These are phyloP conservation scores for Arctostaphylos glauca DNA, from an alignment of 148 eudicot genomes.

Conservation along the genomic window DNA sequence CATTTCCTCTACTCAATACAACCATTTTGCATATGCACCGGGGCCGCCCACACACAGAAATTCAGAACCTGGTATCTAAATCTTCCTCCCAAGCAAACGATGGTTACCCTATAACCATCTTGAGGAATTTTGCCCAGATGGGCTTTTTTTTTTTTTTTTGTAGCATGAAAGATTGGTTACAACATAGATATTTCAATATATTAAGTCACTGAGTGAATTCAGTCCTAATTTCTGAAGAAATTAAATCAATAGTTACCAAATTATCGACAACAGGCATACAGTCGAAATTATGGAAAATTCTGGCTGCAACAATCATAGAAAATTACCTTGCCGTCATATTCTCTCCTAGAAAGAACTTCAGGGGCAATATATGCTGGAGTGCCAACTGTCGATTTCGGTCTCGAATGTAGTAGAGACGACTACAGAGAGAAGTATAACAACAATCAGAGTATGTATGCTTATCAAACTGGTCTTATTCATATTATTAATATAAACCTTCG, in stretches of 20 bases:
- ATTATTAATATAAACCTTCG: slow-evolving; percentile 46
- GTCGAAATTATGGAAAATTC: not conserved
- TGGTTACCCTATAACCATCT: not conserved
- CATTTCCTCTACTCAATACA: not conserved
- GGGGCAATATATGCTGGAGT: slow-evolving; percentile 93
- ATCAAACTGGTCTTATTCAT: not conserved
- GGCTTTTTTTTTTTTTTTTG: not conserved
- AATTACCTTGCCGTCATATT: slow-evolving; percentile 79
- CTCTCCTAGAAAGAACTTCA: slow-evolving; percentile 77
- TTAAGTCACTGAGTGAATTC: not conserved
- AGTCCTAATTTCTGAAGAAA: not conserved
- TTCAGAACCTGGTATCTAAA: not conserved
- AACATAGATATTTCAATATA: not conserved
- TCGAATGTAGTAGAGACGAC: slow-evolving; percentile 84
- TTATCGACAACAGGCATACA: not conserved
- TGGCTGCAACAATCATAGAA: slow-evolving; percentile 10
- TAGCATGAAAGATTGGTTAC: not conserved
- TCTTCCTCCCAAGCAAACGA: not conserved
- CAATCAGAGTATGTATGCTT: not conserved
- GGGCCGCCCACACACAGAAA: not conserved
- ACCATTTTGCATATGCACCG: not conserved
- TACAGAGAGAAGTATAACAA: slow-evolving; percentile 19
- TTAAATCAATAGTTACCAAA: not conserved
- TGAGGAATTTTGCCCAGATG: not conserved
- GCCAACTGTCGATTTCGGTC: slow-evolving; percentile 85